Base-by-base conservation (phyloP, 2,329 filamentous ascomycete genomes). In the Diplodia seriata region DNA sequence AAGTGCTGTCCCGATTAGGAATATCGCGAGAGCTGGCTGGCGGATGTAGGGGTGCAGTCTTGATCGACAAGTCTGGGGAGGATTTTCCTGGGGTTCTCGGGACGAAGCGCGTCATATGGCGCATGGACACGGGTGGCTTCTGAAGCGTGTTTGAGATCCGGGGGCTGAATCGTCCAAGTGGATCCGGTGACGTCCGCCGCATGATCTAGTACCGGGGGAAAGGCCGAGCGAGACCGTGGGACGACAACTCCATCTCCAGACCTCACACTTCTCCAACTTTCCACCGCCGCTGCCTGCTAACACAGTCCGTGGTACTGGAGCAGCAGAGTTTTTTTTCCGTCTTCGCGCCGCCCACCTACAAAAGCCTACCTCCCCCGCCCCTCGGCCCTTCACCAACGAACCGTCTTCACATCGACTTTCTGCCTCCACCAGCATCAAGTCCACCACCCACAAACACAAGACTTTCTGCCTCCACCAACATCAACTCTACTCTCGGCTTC, bases 71-170 rank as follows among this genome's bases (percentile, higher is more conserved):
- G 50, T 20, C 20, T 29, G 50, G 11, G 50, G 50, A 53, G 20
- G 49, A 53, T 53, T 53, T 53, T 53, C 49, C 50, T 29, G 50
- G 50, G 50, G 50, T 53, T 26, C 15, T 26, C 50, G 43, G 50
- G 50, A 23, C 50, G 50, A 53, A 26, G 50, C 26, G 15, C 50
- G 23, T 29, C 6, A 15, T 53, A 29, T 23, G 4, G 20, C 50
- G 23, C 50, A 53, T 53, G 50, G 15, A 18, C 50, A 7, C 3
- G 11, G 49, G 49, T 29, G 49, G 49, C 20, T 23, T 29, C 49
- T 51, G 11, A 29, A 26, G 26, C 50, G 20, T 29, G 50, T 53
- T 26, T 53, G 50, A 53, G 43, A 26, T 53, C 50, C 26, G 20
- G 50, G 50, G 50, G 14, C 26, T 53, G 50, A 53, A 53, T 53